Percentiles rank a stretch among this genome's conserved stretches.
phyloP scores from a whole-genome alignment of 2,329 filamentous ascomycete species.

The Neofusicoccum laricinum region DNA sequence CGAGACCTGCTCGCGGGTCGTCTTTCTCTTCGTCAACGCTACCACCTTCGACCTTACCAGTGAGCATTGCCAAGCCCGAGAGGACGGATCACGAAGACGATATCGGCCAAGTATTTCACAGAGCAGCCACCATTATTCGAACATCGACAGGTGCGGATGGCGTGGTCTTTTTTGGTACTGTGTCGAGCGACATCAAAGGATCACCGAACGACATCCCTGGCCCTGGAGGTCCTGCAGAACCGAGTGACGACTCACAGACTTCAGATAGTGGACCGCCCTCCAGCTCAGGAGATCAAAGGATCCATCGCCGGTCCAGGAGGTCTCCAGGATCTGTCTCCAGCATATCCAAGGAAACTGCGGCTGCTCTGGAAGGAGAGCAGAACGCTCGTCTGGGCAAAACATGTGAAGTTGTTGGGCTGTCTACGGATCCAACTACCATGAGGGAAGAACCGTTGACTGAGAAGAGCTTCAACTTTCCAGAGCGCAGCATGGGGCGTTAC shows the following conservation, averaged over 20 bases:
- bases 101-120: conserved; percentile 22
- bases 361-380: conserved; percentile 1
- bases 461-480: conserved; percentile 31
- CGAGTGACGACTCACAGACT: conserved; percentile 30
- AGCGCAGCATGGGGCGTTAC: conserved; percentile 33
- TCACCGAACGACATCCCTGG: conserved; percentile 19
- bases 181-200: conserved; percentile 26
- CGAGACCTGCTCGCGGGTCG: background rate
- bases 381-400: background rate
- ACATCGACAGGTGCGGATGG: conserved; percentile 33
- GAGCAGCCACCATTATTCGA: conserved; percentile 32
- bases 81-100: conserved; percentile 22
- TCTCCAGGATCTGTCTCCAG: conserved; percentile 22
- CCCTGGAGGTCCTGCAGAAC: conserved; percentile 27
- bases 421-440: conserved; percentile 12
- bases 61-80: conserved; percentile 22
- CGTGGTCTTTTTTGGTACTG: conserved; percentile 28
- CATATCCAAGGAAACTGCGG: background rate
- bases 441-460: conserved; percentile 22
- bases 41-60: conserved; percentile 17
- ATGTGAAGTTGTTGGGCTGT: conserved; percentile 15
- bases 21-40: conserved; percentile 2
- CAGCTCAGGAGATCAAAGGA: background rate
- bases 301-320: background rate
- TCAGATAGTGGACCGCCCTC: conserved; percentile 26